Evolutionary conservation across 2,329 filamentous ascomycete species (phyloP).

Genomic region (Cordyceps cicadae): DNA sequence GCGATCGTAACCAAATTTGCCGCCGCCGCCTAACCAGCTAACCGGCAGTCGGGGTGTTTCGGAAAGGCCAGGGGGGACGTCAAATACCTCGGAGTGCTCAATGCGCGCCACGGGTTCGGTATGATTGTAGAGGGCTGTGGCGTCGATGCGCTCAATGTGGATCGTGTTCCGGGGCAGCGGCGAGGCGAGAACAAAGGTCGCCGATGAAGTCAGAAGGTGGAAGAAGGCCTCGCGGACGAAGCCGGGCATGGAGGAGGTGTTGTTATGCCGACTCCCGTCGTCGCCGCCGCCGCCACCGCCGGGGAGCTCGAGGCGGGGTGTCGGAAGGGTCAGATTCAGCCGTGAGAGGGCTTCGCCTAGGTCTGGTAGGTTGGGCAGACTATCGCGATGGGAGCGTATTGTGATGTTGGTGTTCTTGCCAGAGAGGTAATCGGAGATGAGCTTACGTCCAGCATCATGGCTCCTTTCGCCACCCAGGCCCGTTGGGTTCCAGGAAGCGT

Average conservation of each 20-base stretch:
- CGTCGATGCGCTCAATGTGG: constrained; percentile 71
- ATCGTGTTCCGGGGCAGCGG: constrained; percentile 67
- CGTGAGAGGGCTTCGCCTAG: constrained; percentile 66
- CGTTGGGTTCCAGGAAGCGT: constrained; percentile 66
- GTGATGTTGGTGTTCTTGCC: constrained; percentile 77
- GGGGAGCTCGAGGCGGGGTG: constrained; percentile 58
- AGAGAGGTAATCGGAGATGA: constrained; percentile 81
- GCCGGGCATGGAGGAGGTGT: constrained; percentile 36
- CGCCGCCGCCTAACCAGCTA: constrained; percentile 64
- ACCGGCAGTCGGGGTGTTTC: constrained; percentile 73
- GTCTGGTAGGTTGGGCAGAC: constrained; percentile 64
- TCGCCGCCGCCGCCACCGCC: constrained; percentile 21
- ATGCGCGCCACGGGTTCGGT: constrained; percentile 73
- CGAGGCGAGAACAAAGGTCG: constrained; percentile 73
- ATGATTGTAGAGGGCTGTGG: constrained; percentile 77
- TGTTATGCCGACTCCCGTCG: constrained; percentile 24
- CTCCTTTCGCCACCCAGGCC: constrained; percentile 52
- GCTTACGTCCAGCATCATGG: constrained; percentile 54
- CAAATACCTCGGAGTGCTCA: constrained; percentile 63
- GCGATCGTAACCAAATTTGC: constrained; percentile 73
- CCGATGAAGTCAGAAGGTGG: constrained; percentile 79
- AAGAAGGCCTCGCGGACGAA: constrained; percentile 85
- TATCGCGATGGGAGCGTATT: constrained; percentile 60
- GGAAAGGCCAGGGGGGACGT: constrained; percentile 65
- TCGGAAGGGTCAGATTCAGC: constrained; percentile 62